Base-by-base conservation (phyloP, 2,329 filamentous ascomycete species). In the Verticillium longisporum region DNA sequence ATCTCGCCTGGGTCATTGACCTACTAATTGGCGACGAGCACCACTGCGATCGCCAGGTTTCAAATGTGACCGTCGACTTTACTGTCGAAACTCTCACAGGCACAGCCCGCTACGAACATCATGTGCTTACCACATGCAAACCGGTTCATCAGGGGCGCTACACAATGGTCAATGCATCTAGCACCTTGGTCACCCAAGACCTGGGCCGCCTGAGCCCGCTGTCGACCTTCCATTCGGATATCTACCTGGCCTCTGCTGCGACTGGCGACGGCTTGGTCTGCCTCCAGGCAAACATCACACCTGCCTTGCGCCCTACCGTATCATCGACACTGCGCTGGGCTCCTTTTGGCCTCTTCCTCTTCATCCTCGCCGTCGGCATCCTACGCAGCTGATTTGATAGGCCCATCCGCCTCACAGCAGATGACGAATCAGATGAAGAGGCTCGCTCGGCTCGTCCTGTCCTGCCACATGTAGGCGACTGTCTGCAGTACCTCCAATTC, bases 401-500 rank as follows among this genome's bases (percentile, higher is more conserved):
- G 45, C 45, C 45, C 10, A 38, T 61, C 18, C 6, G 55, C 13
- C 62, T 61, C 32, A 58, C 63, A 11, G 36, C 56, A 1, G 50
- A 58, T 34, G 60, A 55, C 26, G 57, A 61, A 7, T 55, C 60
- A 9, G 55, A 54, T 21, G 50, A 32, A 31, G 55, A 58, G 38
- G 45, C 57, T 31, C 56, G 4, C 38, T 58, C 57, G 5, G 26
- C 10, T 26, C 60, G 55, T 26, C 57, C 63, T 18, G 41, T 66
- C 32, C 65, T 68, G 6, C 67, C 66, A 2, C 62, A 64, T 5
- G 63, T 69, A 10, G 67, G 66, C 15, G 66, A 92, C 69, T 92
- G 88, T 68, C 75, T 92, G 38, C 86, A 90, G 67, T 91, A 92
- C 70, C 83, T 92, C 13, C 89, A 92, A 68, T 92, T 91, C 68